Evolutionary conservation across 140 eudicot genomes (phyloP), one percentile per base, ranked within the genome.

Genomic region (Artemisia princeps): DNA sequence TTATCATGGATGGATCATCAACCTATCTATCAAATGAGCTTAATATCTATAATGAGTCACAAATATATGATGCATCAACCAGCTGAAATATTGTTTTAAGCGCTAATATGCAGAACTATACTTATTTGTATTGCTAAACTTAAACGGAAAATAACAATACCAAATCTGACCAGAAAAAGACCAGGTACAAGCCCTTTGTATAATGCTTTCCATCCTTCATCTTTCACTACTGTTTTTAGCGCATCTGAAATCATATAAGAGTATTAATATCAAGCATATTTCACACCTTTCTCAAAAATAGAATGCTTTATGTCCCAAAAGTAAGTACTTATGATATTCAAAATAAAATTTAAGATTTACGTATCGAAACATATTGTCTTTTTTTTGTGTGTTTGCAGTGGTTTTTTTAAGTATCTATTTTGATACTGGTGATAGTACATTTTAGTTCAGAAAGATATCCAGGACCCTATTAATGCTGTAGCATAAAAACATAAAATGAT

Each of bases 141-240:
- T 68, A 15, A 60, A 75, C 59, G 42, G 48, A 68, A 55, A 14
- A 69, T 60, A 74, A 46, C 57, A 64, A 56, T 69, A 58, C 71
- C 72, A 68, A 78, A 74, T 55, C 87, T 77, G 70, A 92, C 98
- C 95, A 92, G 86, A 72, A 88, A 83, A 72, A 92, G 98, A 67
- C 96, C 87, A 75, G 98, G 96, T 70, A 72, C 78, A 50, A 92
- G 84, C 67, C 98, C 98, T 82, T 72, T 92, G 84, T 92, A 92
- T 65, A 92, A 85, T 28, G 96, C 87, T 65, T 78, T 84, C 98
- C 96, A 85, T 52, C 98, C 98, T 81, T 92, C 98, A 72, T 92
- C 98, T 86, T 75, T 92, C 84, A 88, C 65, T 72, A 88, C 85
- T 68, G 98, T 92, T 77, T 81, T 78, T 48, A 92, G 60, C 75